Conservation (phyloP, 345 rosid genomes). For the Theobroma cacao region DNA sequence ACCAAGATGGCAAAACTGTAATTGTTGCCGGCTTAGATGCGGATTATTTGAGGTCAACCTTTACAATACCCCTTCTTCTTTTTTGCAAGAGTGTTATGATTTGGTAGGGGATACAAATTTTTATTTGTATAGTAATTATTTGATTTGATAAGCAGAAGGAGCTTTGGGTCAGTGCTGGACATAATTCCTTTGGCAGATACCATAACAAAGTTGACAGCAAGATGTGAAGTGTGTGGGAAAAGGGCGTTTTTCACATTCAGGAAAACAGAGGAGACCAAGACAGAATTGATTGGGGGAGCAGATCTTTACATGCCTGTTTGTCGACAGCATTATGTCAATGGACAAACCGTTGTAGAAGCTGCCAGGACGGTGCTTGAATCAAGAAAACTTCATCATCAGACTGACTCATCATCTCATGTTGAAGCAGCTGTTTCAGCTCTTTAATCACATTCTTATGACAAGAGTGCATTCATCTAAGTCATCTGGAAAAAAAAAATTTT, state of each 20-base stretch:
- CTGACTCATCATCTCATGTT: background rate
- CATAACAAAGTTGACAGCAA: constrained; percentile 68
- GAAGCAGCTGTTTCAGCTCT: constrained; percentile 30
- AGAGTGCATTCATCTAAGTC: no score
- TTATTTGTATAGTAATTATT: background rate
- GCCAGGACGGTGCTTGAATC: constrained; percentile 32
- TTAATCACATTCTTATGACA: no score
- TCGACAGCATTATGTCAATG: constrained; percentile 65
- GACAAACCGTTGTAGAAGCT: constrained; percentile 42
- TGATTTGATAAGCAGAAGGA: constrained; percentile 47
- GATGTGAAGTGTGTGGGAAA: constrained; percentile 84
- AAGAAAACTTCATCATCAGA: constrained; percentile 22
- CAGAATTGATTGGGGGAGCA: constrained; percentile 76
- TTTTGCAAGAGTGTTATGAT: no score
- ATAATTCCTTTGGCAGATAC: constrained; percentile 81
- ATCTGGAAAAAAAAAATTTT: no score
- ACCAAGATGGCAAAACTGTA: constrained; percentile 69
- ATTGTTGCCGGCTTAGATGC: constrained; percentile 88
- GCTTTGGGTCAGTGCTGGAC: constrained; percentile 85
- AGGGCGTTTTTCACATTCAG: constrained; percentile 77
- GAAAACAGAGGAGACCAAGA: constrained; percentile 54
- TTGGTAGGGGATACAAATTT: background rate
- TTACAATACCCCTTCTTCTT: no score
- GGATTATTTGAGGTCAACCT: constrained; percentile 71
- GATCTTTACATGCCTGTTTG: constrained; percentile 91